Conservation (phyloP, 73 alveolate species). For the Symbiodinium natans region DNA sequence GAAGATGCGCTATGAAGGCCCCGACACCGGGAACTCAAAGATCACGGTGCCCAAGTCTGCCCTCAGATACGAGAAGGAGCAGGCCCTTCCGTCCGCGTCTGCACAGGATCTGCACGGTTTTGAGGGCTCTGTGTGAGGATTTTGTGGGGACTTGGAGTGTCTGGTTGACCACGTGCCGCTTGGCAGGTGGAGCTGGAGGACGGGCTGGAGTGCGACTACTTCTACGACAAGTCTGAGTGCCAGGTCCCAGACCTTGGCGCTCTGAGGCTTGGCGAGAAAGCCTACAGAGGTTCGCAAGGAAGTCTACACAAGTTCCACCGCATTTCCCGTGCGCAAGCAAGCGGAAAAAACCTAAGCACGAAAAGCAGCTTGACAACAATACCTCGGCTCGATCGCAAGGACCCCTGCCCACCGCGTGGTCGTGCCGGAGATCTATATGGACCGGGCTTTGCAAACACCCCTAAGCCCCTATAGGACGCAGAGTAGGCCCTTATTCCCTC, state of each 20-base stretch:
- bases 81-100: too few species aligned
- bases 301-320: too few species aligned
- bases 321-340: too few species aligned
- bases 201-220: neutral
- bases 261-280: neutral
- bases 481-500: neutral
- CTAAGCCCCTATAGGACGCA: too few species aligned
- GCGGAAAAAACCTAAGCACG: too few species aligned
- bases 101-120: too few species aligned
- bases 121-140: too few species aligned
- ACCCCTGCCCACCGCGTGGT: neutral
- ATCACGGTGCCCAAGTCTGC: neutral
- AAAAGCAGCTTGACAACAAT: neutral
- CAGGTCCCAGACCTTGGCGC: neutral
- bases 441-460: neutral
- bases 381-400: neutral
- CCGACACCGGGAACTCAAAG: neutral
- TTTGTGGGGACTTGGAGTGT: too few species aligned
- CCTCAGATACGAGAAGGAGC: neutral
- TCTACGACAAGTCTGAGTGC: neutral
- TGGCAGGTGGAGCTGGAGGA: neutral
- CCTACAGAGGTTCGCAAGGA: too few species aligned
- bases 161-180: too few species aligned
- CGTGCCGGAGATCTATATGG: neutral
- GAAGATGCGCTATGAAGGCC: neutral